Evolutionary conservation across 345 rosid genomes (phyloP).

Genomic region (Linum lewisii): DNA sequence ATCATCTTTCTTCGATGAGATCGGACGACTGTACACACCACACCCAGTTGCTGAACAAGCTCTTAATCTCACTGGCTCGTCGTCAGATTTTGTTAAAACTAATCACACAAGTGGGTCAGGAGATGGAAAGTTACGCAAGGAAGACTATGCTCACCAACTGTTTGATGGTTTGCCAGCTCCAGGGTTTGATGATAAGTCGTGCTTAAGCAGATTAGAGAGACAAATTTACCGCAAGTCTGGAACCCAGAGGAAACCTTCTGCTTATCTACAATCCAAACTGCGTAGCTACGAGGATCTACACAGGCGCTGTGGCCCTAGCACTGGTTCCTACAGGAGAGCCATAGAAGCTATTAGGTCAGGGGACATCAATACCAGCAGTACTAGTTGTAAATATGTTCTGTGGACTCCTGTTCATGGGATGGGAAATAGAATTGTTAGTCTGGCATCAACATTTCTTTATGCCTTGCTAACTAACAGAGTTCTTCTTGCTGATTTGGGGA

Average conservation of each 20-base stretch:
- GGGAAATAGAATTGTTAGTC: conserved; percentile 22
- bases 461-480: conserved; percentile 17
- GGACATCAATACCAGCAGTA: background rate
- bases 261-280: conserved; percentile 12
- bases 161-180: conserved; percentile 8
- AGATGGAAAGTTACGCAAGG: background rate
- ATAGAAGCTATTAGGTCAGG: background rate
- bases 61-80: background rate
- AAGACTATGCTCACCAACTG: background rate
- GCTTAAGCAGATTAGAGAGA: conserved; percentile 16
- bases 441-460: conserved; percentile 18
- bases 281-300: conserved; percentile 18
- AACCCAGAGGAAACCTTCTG: conserved; percentile 15
- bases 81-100: background rate
- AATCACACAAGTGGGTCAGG: background rate
- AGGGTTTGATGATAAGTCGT: conserved; percentile 16
- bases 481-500: conserved; percentile 8
- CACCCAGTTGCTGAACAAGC: background rate
- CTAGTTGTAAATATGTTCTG: conserved; percentile 12
- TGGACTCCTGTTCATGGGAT: conserved; percentile 19
- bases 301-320: conserved; percentile 16
- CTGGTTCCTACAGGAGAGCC: conserved; percentile 9
- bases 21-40: background rate
- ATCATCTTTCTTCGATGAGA: background rate
- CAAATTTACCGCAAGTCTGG: conserved; percentile 7